Percentiles rank a stretch among this genome's conserved stretches.
Conservation (phyloP, 2,329 filamentous ascomycete genomes). For the Huntiella bhutanensis region DNA sequence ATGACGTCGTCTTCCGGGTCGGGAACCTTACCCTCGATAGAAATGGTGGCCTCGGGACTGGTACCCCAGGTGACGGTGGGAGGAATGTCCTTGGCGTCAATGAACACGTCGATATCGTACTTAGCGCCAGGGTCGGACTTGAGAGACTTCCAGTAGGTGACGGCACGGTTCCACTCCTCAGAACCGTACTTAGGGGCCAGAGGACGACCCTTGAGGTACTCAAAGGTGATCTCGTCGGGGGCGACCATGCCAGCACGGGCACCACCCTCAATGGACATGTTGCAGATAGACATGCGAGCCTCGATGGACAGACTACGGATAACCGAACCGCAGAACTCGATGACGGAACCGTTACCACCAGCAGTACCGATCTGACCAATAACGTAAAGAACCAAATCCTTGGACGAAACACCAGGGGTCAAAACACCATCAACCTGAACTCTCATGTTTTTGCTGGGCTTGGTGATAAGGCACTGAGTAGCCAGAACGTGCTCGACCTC, state of each 20-base stretch:
- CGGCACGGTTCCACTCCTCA: constrained; percentile 74
- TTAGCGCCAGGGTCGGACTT: constrained; percentile 74
- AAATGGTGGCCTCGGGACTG: constrained; percentile 86
- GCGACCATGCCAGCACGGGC: constrained; percentile 94
- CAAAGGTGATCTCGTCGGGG: constrained; percentile 82
- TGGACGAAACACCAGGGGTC: constrained; percentile 79
- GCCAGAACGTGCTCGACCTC: constrained; percentile 97
- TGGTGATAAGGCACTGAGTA: constrained; percentile 86
- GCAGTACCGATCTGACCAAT: constrained; percentile 92
- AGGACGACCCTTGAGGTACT: constrained; percentile 82
- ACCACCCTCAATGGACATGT: constrained; percentile 96
- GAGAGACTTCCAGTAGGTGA: constrained; percentile 72
- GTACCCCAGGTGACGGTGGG: constrained; percentile 96
- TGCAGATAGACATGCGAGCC: constrained; percentile 97
- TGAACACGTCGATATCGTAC: constrained; percentile 75
- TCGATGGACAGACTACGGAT: constrained; percentile 86
- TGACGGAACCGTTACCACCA: constrained; percentile 82
- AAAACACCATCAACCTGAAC: constrained; percentile 87
- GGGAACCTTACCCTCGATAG: constrained; percentile 80
- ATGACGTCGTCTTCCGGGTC: constrained; percentile 49
- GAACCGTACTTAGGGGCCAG: constrained; percentile 72
- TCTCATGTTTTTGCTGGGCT: constrained; percentile 96
- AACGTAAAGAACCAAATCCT: constrained; percentile 82
- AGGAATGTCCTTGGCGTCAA: constrained; percentile 80
- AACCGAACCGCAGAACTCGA: constrained; percentile 92